A percentile compares a stretch with the other conserved stretches of the same genome.
phyloP scores from a whole-genome alignment of 768 basidiomycete genomes.

The Rossbeevera mucosa region DNA sequence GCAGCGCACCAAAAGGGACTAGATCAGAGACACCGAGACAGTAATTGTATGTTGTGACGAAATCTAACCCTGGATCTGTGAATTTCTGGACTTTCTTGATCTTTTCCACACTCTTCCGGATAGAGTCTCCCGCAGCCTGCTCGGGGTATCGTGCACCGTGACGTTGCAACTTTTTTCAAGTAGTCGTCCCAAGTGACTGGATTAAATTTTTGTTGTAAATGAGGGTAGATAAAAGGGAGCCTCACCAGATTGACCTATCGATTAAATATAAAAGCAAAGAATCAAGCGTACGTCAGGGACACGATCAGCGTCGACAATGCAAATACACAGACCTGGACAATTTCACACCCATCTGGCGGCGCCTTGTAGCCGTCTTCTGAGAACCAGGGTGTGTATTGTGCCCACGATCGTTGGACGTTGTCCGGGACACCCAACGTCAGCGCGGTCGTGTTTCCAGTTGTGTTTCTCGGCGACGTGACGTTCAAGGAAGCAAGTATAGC shows the following conservation, averaged over 20 bases:
- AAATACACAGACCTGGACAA: not conserved
- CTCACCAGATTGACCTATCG: not conserved
- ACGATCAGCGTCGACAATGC: not conserved
- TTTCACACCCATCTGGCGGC: not conserved
- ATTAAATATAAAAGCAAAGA: not conserved
- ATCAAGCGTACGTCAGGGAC: not conserved
- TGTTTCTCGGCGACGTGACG: not conserved
- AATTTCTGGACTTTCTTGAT: constrained; percentile 44
- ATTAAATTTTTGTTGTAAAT: not conserved
- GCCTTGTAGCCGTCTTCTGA: not conserved
- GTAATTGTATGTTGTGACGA: constrained; percentile 54
- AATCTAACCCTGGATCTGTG: constrained; percentile 42
- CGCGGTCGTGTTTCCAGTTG: not conserved
- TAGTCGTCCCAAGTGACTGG: not conserved
- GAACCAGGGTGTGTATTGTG: not conserved
- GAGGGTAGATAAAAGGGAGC: not conserved
- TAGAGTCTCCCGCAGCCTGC: constrained; percentile 35
- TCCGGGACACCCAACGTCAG: not conserved
- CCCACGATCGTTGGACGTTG: not conserved
- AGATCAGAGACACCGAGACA: constrained; percentile 53
- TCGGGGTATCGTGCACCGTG: constrained; percentile 78
- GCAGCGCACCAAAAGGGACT: constrained; percentile 58
- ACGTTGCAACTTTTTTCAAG: constrained; percentile 56
- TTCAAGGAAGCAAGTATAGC: not conserved
- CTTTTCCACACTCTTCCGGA: constrained; percentile 46